A percentile compares a stretch with the other conserved stretches of the same genome.
Conservation (phyloP, 106 monocot genomes). For the Allium cepa region DNA sequence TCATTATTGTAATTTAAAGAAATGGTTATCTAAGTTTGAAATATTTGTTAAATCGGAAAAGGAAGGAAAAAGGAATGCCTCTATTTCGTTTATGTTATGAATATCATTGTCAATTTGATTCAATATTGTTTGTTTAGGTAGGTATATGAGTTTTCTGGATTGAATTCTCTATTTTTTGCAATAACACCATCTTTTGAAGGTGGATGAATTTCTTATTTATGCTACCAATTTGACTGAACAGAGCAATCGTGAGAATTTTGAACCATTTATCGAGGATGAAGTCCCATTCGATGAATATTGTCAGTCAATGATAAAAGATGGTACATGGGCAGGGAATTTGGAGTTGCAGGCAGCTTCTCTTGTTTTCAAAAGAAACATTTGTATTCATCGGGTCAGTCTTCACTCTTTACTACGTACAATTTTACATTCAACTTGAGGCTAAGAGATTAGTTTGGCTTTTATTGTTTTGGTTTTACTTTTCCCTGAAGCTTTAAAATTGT, state of each 20-base stretch:
- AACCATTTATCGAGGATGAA: conserved; percentile 91
- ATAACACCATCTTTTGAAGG: no score
- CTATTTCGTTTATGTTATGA: no score
- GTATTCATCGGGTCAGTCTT: conserved; percentile 61
- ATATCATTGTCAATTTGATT: background rate
- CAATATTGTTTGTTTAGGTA: background rate
- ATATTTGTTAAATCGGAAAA: no score
- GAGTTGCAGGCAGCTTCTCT: conserved; percentile 92
- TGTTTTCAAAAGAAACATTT: conserved; percentile 65
- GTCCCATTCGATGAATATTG: conserved; percentile 85
- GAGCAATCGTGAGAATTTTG: conserved; percentile 67
- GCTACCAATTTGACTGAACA: conserved; percentile 1
- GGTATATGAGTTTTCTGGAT: background rate
- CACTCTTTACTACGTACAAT: no score
- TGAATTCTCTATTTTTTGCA: no score
- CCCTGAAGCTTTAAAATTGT: no score
- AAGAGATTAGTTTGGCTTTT: background rate
- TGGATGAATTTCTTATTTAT: no score
- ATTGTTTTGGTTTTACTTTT: no score
- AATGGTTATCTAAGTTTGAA: no score
- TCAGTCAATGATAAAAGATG: conserved; percentile 70
- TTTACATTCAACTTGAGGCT: no score
- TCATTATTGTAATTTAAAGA: no score
- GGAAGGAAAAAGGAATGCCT: no score
- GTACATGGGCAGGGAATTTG: conserved; percentile 90